Base-by-base conservation (phyloP, 192 early-diverging fungal genomes). In the Chytriomyces hyalinus region DNA sequence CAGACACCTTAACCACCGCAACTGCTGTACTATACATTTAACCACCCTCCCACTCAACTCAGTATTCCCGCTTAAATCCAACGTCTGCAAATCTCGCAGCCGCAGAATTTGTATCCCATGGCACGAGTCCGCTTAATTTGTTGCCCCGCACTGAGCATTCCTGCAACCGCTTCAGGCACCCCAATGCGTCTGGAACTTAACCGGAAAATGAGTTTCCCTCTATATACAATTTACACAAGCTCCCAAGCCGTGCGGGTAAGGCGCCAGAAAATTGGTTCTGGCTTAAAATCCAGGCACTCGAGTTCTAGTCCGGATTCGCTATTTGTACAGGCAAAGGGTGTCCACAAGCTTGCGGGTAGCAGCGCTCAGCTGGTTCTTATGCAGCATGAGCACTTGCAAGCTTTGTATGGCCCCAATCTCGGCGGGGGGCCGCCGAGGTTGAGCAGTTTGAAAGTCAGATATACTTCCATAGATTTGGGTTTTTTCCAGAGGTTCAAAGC, bases 361-460 rank as follows among this genome's bases (percentile, higher is more conserved):
- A 8, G 50, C 70, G 17, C 20, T 20, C 8, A 71, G 17, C 53
- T 71, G 7, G 70, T 71, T 71, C 9, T 20, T 59, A 6, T 60
- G 13, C n/a, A 71, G 70, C 20, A 26, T n/a, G 24, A 71, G 53
- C 8, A n/a, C 9, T 7, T 8, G 7, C 9, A 71, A 51, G 10
- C 24, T 26, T 36, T 36, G 22, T 9, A 51, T 4, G 20, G 15
- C 10, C 0, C 51, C 51, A 1, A 71, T 51, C 10, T 28, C 20
- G 13, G 48, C 44, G 2, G 70, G 70, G 20, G 57, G n/a, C n/a
- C n/a, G n/a, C n/a, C n/a, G n/a, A 59, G 1, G 70, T 20, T 8
- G 20, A 20, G 13, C 13, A 17, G 3, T 57, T 17, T 17, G 11
- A 57, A 1, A 17, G 53, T 17, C 20, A 3, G 53, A 3, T 17